Base-by-base conservation (phyloP, 148 eudicot species). In the Salicornia ramosissima region DNA sequence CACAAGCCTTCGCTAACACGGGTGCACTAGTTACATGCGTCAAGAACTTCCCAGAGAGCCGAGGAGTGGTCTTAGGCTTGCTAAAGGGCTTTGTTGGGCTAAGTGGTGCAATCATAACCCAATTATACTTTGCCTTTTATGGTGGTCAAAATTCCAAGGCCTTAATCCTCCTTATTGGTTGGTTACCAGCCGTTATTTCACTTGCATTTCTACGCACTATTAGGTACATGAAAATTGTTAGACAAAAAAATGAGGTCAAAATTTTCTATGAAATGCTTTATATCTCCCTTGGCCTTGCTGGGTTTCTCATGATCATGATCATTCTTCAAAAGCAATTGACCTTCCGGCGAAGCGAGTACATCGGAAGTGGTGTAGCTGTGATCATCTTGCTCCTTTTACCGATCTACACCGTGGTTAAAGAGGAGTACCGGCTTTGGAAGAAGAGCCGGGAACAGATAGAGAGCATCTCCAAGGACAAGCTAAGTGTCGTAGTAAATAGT, bases 11-110 rank as follows among this genome's bases (percentile, higher is more conserved):
- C 47, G 82, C 85, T 42, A 82, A 82, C 49, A 82, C 85, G 26
- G 85, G 85, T 34, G 85, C 82, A 19, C 67, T 82, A 2, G 85
- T 82, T 5, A 82, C 85, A 4, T 78, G 85, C 21, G 85, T 82
- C 24, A 82, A 82, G 75, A 82, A 82, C 58, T 82, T 82, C 21
- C 85, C 85, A 0, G 85, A 78, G 30, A 82, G 85, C n/a, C 61
- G 82, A 65, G 85, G 85, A 1, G 76, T 65, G 0, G 82, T 82
- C 1, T 39, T 82, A 11, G 85, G 85, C 2, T 34, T 82, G 22
- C 69, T 82, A 10, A 79, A 82, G 63, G 82, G 85, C 0, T 82
- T 71, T 49, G 77, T 75, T 15, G 85, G 85, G 2, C 56, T 82
- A 64, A 79, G 85, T 51, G 82, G 82, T 26, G 85, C 85, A 2